Conservation (phyloP, 2,329 filamentous ascomycete genomes). For the Xylariales sp. region DNA sequence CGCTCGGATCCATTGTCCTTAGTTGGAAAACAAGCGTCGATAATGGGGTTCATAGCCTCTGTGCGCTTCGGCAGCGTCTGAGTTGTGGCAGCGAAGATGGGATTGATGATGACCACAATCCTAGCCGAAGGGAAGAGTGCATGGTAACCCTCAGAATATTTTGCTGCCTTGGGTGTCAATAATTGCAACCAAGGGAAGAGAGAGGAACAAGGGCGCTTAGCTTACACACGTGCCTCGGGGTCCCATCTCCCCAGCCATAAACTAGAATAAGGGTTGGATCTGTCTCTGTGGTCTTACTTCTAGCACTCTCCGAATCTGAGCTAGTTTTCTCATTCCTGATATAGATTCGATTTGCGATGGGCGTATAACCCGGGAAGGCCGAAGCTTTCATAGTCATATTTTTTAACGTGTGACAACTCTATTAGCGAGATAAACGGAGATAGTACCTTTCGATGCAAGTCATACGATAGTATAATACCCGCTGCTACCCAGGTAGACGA, state of each 20-base stretch:
- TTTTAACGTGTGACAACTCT: conserved; percentile 1
- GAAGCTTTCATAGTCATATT: conserved; percentile 41
- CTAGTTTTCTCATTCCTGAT: conserved; percentile 53
- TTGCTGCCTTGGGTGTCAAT: conserved; percentile 24
- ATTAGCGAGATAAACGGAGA: background rate
- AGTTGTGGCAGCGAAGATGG: conserved; percentile 60
- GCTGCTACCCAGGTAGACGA: background rate
- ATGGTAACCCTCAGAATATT: conserved; percentile 66
- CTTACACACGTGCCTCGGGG: conserved; percentile 63
- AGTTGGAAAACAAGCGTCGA: conserved; percentile 54
- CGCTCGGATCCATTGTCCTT: conserved; percentile 45
- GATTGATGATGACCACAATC: conserved; percentile 63
- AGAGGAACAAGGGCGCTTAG: background rate
- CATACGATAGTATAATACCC: conserved; percentile 9
- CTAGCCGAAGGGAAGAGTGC: conserved; percentile 62
- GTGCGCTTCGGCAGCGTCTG: conserved; percentile 58
- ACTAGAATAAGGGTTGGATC: conserved; percentile 61
- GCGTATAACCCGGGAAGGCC: conserved; percentile 58
- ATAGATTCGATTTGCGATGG: conserved; percentile 61
- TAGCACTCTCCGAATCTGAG: conserved; percentile 30
- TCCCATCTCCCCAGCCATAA: conserved; percentile 68
- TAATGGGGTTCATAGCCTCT: conserved; percentile 58
- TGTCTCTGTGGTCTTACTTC: conserved; percentile 14
- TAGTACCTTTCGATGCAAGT: conserved; percentile 3
- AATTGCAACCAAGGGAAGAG: background rate